These are phyloP conservation scores for Musa balbisiana DNA, from an alignment of 202 grass and related monocot species.

Conservation along the genomic window DNA sequence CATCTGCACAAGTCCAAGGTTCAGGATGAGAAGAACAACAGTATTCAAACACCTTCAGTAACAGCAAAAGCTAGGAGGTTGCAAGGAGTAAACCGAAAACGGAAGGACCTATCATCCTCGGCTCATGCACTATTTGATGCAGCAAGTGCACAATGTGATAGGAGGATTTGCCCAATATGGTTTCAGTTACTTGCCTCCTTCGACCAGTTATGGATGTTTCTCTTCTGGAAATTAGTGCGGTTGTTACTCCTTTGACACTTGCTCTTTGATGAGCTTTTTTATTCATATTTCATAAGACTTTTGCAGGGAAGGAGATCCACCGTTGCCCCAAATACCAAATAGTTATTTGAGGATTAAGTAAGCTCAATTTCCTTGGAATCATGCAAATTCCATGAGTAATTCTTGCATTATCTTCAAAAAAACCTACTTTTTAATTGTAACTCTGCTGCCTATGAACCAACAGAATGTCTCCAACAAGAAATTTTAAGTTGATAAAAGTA, in stretches of 20 bases:
- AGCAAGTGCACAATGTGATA: slow-evolving; percentile 30
- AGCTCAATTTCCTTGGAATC: slow-evolving; percentile 27
- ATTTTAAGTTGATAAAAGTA: background rate
- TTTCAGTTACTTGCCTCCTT: slow-evolving; percentile 61
- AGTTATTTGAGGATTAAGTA: slow-evolving; percentile 82
- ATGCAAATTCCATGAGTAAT: background rate
- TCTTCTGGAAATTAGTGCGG: slow-evolving; percentile 7
- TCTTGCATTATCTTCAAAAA: background rate
- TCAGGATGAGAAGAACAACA: slow-evolving; percentile 30
- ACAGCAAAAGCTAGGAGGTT: slow-evolving; percentile 22
- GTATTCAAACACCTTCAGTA: slow-evolving; percentile 21
- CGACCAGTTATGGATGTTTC: slow-evolving; percentile 43
- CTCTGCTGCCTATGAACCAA: background rate
- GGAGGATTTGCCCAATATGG: slow-evolving; percentile 52
- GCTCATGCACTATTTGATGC: slow-evolving; percentile 27
- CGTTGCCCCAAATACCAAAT: slow-evolving; percentile 63
- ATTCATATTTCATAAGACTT: slow-evolving; percentile 19
- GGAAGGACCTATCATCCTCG: slow-evolving; percentile 23
- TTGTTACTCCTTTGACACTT: slow-evolving; percentile 19
- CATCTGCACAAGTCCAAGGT: slow-evolving; percentile 25
- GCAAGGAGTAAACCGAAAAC: slow-evolving; percentile 27
- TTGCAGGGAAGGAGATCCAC: slow-evolving; percentile 61
- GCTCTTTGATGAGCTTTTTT: slow-evolving; percentile 12
- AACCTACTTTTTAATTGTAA: too few species aligned
- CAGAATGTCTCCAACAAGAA: background rate